phyloP scores from a whole-genome alignment of 305 asterid genomes.

The Fraxinus sp. region DNA sequence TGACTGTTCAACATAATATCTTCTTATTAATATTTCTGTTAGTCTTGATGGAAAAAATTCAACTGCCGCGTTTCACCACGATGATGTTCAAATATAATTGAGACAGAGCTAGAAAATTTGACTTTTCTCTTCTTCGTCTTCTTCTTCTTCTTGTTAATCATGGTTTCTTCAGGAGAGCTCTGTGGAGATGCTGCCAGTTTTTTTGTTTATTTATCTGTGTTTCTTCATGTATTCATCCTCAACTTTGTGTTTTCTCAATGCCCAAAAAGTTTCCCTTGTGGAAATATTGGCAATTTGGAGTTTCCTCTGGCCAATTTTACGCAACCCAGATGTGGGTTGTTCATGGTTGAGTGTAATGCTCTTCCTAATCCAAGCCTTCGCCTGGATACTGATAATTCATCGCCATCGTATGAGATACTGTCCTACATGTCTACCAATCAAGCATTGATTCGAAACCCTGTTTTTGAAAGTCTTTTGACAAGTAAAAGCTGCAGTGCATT shows the following conservation, averaged over 20 bases:
- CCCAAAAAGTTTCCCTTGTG: slow-evolving; percentile 21
- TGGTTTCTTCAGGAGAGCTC: background rate
- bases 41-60: background rate
- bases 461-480: background rate
- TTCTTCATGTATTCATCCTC: background rate
- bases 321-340: slow-evolving; percentile 21
- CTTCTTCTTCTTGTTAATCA: background rate
- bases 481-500: background rate
- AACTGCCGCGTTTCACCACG: background rate
- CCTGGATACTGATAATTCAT: background rate
- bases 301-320: slow-evolving; percentile 14
- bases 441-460: background rate
- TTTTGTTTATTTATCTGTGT: background rate
- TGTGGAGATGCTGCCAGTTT: background rate
- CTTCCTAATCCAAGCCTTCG: background rate
- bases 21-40: too few species aligned
- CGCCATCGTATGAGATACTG: background rate
- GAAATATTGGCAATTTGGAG: slow-evolving; percentile 16
- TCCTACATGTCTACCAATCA: background rate
- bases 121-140: background rate
- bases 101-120: background rate
- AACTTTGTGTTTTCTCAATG: slow-evolving; percentile 17
- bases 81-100: background rate
- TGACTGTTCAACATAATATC: too few species aligned
- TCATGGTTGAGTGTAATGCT: slow-evolving; percentile 14